A percentile compares a stretch with the other conserved stretches of the same genome.
Conservation (phyloP, 495 filamentous ascomycete species). For the Penicillium paxilli region DNA sequence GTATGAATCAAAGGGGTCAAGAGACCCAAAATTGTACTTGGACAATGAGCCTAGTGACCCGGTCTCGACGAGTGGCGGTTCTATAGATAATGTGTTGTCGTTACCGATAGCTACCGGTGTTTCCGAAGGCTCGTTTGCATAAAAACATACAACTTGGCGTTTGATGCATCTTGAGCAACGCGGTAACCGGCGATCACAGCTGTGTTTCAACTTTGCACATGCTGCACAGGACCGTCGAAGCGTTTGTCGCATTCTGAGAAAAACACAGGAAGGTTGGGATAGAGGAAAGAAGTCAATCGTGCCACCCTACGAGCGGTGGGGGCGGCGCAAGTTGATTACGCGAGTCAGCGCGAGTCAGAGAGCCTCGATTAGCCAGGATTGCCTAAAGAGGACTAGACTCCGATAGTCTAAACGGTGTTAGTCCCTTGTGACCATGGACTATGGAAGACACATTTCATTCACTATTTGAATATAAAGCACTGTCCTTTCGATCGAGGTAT, state of each 20-base stretch:
- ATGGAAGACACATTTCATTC: too few relatives aligned
- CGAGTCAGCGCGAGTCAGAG: not conserved
- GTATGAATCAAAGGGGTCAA: slow-evolving; percentile 55
- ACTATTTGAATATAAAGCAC: too few relatives aligned
- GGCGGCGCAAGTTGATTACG: not conserved
- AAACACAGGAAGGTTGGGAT: not conserved
- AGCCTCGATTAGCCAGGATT: not conserved
- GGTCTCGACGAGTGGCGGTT: not conserved
- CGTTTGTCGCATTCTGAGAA: slow-evolving; percentile 41
- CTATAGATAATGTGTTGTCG: slow-evolving; percentile 7
- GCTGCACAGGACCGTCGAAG: slow-evolving; percentile 51
- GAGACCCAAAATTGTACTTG: slow-evolving; percentile 22
- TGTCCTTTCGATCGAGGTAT: too few relatives aligned
- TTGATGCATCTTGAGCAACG: slow-evolving; percentile 51
- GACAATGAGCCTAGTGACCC: slow-evolving; percentile 11
- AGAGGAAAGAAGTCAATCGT: not conserved
- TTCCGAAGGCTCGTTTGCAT: slow-evolving; percentile 47
- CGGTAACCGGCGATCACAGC: slow-evolving; percentile 49
- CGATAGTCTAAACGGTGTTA: slow-evolving; percentile 1
- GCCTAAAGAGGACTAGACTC: slow-evolving; percentile 7
- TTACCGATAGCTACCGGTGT: slow-evolving; percentile 11
- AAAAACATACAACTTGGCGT: slow-evolving; percentile 40
- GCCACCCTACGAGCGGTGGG: not conserved
- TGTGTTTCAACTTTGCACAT: slow-evolving; percentile 50
- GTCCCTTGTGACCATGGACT: too few relatives aligned